phyloP scores from a whole-genome alignment of 257 asterid species.

The Paulownia fortunei region DNA sequence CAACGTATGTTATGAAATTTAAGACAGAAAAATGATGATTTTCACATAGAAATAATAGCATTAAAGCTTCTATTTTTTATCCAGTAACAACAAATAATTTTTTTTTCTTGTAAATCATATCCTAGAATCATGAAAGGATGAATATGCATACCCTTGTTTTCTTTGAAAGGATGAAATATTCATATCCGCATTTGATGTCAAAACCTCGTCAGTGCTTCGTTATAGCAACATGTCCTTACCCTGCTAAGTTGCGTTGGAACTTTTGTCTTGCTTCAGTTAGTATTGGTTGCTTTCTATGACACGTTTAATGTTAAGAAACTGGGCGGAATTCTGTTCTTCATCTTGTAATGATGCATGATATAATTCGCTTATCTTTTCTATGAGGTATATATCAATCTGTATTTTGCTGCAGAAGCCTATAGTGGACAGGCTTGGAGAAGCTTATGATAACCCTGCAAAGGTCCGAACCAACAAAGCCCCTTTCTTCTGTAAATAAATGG shows the following conservation, averaged over 20 bases:
- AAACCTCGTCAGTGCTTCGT: background rate
- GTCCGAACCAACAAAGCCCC: slow-evolving; percentile 38
- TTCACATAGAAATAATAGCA: background rate
- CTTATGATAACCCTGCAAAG: slow-evolving; percentile 79
- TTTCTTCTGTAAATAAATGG: slow-evolving; percentile 9
- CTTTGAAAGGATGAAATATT: background rate
- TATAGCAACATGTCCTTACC: slow-evolving; percentile 10
- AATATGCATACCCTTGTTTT: background rate
- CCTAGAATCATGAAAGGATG: background rate
- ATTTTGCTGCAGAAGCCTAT: slow-evolving; percentile 75
- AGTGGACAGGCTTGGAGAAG: slow-evolving; percentile 88
- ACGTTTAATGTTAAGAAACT: slow-evolving; percentile 6
- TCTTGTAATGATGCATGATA: background rate
- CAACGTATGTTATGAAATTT: background rate
- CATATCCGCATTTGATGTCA: slow-evolving; percentile 10
- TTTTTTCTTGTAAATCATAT: background rate
- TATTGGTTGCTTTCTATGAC: slow-evolving; percentile 7
- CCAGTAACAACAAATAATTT: background rate
- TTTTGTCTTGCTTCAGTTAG: background rate
- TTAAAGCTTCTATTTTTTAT: background rate
- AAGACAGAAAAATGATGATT: slow-evolving; percentile 10
- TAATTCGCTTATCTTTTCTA: slow-evolving; percentile 16
- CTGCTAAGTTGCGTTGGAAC: background rate
- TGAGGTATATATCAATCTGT: slow-evolving; percentile 11
- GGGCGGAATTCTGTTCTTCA: background rate